Evolutionary conservation across 176 grass and related monocot genomes (phyloP).

Genomic region (Phyllostachys edulis): DNA sequence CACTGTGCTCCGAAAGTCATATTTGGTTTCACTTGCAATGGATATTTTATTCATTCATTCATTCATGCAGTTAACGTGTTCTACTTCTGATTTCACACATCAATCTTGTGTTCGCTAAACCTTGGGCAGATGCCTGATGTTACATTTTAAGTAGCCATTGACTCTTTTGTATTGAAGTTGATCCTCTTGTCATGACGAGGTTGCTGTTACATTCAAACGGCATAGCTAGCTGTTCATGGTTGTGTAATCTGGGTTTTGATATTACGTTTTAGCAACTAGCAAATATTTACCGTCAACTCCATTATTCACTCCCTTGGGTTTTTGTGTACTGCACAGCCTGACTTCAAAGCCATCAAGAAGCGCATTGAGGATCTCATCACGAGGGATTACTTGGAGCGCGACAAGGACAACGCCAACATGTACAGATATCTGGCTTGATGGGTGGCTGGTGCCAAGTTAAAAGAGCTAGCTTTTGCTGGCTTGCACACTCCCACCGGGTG

Average conservation of each 20-base stretch:
- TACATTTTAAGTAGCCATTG: not conserved
- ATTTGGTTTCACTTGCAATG: not conserved
- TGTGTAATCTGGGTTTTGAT: not conserved
- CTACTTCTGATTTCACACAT: not conserved
- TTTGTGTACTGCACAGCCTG: constrained; percentile 53
- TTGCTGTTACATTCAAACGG: not conserved
- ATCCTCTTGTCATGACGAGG: not conserved
- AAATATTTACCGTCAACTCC: not conserved
- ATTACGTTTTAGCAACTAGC: not conserved
- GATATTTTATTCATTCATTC: not conserved
- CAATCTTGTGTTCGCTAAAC: not conserved
- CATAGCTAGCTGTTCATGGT: not conserved
- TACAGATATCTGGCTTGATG: constrained; percentile 83
- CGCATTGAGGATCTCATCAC: constrained; percentile 74
- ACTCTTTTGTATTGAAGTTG: not conserved
- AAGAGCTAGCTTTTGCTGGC: not conserved
- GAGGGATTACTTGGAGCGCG: constrained; percentile 67
- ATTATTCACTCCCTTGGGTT: not conserved
- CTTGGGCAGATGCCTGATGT: not conserved
- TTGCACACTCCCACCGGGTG: not conserved
- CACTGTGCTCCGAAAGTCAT: not conserved
- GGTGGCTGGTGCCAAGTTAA: not conserved
- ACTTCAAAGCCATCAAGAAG: constrained; percentile 81
- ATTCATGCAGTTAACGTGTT: not conserved
- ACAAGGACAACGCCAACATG: constrained; percentile 61